Evolutionary conservation across 169 alveolate genomes (phyloP).

Genomic region (Plasmodium vivax): DNA sequence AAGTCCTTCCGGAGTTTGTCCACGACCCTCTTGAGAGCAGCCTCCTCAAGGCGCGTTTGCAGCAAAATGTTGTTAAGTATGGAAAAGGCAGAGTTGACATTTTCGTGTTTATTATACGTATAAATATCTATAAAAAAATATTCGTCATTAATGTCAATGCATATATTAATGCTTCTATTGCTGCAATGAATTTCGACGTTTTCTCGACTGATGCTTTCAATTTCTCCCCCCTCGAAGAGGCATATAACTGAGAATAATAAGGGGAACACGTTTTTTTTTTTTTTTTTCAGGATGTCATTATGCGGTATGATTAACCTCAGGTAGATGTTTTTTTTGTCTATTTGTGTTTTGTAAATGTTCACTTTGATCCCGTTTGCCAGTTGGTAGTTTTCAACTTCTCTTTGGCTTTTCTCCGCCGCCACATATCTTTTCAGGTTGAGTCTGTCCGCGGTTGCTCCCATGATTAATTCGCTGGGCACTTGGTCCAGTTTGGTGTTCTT

Average conservation of each 20-base stretch:
- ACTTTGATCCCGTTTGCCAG: conserved; percentile 49
- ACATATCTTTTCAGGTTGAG: conserved; percentile 25
- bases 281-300: conserved; percentile 49
- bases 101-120: conserved; percentile 72
- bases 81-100: conserved; percentile 68
- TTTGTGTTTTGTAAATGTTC: conserved; percentile 48
- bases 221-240: conserved; percentile 90
- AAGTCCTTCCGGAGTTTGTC: conserved; percentile 83
- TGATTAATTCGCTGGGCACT: too few species aligned
- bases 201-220: conserved; percentile 84
- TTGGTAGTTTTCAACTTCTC: conserved; percentile 45
- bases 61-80: conserved; percentile 37
- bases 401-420: not conserved
- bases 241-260: conserved; percentile 72
- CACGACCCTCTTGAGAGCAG: conserved; percentile 71
- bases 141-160: conserved; percentile 84
- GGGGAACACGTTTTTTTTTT: conserved; percentile 14
- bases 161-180: conserved; percentile 82
- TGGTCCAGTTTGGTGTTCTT: not conserved
- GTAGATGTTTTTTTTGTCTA: conserved; percentile 50
- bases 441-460: not conserved
- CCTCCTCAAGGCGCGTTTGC: conserved; percentile 66
- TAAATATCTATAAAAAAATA: conserved; percentile 82
- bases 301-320: conserved; percentile 62
- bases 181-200: conserved; percentile 89